Evolutionary conservation across 2,329 filamentous ascomycete species (phyloP), one percentile per base, ranked within the genome.

Genomic region (Madurella mycetomatis): DNA sequence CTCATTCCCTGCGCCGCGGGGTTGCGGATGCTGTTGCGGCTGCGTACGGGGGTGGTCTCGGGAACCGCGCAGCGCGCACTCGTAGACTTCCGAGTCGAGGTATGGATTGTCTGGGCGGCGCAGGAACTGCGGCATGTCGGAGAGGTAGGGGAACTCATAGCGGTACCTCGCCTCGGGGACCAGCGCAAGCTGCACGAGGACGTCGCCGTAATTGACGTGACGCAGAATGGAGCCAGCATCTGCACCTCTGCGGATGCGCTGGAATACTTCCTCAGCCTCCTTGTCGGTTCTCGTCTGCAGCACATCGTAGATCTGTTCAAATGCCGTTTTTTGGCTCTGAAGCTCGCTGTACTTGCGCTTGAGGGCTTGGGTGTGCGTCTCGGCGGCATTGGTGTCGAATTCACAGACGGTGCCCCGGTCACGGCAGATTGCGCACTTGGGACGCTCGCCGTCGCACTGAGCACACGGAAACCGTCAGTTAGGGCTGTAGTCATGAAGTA

Each of bases 141-240:
- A 18, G 13, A 63, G 46, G 43, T 72, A 73, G 0, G 72, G 73
- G 37, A 76, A 73, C 43, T 70, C 67, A 41, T 72, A 75, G 41
- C 71, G 70, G 17, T 67, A 66, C 1, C 70, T 62, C 1, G 70
- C 65, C 56, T 76, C 72, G 4, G 73, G 71, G 0, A 61, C 54
- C 2, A 74, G 57, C 0, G 69, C 62, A 50, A 73, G 66, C 52
- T 75, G 71, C 4, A 75, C 55, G 3, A 75, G 56, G 4, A 71
- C 31, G 52, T 73, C 66, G 9, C 73, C 73, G 17, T 66, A 65
- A 41, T 62, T 65, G 43, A 72, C 63, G 30, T 70, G 69, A 13
- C 63, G 67, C 3, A 73, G 34, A 16, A 76, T 63, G 1, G 66
- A 60, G 3, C 31, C 51, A 2, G 64, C 55, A 40, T 71, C 68